phyloP scores from a whole-genome alignment of 2,329 filamentous ascomycete species.

The Aspergillus quadrilineatus region DNA sequence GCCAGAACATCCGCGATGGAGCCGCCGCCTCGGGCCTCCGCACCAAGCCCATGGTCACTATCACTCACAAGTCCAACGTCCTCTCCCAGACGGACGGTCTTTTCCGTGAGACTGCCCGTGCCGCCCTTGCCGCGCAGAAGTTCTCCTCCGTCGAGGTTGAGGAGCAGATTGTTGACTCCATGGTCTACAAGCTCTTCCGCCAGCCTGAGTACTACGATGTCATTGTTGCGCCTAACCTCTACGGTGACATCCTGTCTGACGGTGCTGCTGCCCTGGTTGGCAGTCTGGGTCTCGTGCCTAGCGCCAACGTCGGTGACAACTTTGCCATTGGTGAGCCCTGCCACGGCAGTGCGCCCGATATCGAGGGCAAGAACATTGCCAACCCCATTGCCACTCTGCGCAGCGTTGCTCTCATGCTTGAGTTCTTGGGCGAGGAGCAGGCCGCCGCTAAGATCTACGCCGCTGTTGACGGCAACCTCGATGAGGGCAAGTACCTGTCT shows the following conservation, averaged over 20 bases:
- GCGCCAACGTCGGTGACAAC: slow-evolving; percentile 87
- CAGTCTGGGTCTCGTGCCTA: slow-evolving; percentile 86
- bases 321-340: slow-evolving; percentile 98
- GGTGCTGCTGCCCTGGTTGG: slow-evolving; percentile 92
- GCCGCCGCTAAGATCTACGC: slow-evolving; percentile 88
- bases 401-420: slow-evolving; percentile 89
- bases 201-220: slow-evolving; percentile 95
- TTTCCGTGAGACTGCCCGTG: slow-evolving; percentile 78
- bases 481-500: slow-evolving; percentile 76
- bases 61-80: slow-evolving; percentile 98
- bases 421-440: slow-evolving; percentile 84
- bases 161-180: slow-evolving; percentile 98
- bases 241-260: slow-evolving; percentile 95
- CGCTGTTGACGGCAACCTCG: slow-evolving; percentile 86
- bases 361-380: slow-evolving; percentile 86
- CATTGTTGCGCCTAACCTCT: slow-evolving; percentile 95
- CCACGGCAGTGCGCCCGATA: slow-evolving; percentile 94
- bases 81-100: slow-evolving; percentile 94
- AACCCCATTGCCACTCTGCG: slow-evolving; percentile 95
- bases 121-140: slow-evolving; percentile 64
- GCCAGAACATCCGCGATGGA: slow-evolving; percentile 73
- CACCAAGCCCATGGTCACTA: slow-evolving; percentile 74
- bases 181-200: slow-evolving; percentile 99
- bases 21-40: slow-evolving; percentile 54
- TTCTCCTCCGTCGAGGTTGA: slow-evolving; percentile 72